These are phyloP conservation scores for Fraxinus albicans DNA, from an alignment of 305 asterid genomes.

Conservation along the genomic window DNA sequence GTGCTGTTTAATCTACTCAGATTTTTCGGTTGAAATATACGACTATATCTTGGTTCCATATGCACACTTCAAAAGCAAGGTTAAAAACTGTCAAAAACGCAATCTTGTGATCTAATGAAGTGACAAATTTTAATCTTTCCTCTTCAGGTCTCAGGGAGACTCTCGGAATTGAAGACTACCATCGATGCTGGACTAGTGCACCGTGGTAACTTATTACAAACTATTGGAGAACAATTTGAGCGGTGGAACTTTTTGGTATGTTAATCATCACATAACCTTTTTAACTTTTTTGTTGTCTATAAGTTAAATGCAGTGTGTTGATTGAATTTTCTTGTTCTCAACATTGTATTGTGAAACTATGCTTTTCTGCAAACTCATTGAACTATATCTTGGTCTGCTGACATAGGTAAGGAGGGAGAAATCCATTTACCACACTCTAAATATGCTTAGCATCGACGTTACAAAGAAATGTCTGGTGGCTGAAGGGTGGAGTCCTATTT, in stretches of 20 bases:
- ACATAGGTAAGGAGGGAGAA: conserved; percentile 89
- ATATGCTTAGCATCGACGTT: conserved; percentile 95
- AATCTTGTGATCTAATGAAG: not conserved
- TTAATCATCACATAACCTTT: conserved; percentile 4
- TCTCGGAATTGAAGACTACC: conserved; percentile 89
- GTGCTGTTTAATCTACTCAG: not conserved
- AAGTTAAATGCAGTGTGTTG: not conserved
- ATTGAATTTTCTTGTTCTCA: not conserved
- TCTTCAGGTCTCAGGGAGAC: conserved; percentile 80
- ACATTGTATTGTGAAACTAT: not conserved
- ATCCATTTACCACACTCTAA: conserved; percentile 88
- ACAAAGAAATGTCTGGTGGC: conserved; percentile 97
- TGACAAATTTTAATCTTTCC: conserved; percentile 12
- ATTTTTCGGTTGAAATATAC: not conserved
- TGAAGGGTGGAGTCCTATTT: conserved; percentile 99
- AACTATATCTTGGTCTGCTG: conserved; percentile 27
- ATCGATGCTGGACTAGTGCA: conserved; percentile 89
- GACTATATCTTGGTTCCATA: not conserved
- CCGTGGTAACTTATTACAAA: conserved; percentile 78
- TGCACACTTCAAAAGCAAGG: not conserved
- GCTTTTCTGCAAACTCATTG: conserved; percentile 18
- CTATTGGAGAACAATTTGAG: conserved; percentile 79
- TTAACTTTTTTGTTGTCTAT: not conserved
- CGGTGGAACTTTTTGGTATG: conserved; percentile 89
- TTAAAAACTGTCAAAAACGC: not conserved